Evolutionary conservation across 2,329 filamentous ascomycete genomes (phyloP).

Genomic region (Tolypocladium tropicale): DNA sequence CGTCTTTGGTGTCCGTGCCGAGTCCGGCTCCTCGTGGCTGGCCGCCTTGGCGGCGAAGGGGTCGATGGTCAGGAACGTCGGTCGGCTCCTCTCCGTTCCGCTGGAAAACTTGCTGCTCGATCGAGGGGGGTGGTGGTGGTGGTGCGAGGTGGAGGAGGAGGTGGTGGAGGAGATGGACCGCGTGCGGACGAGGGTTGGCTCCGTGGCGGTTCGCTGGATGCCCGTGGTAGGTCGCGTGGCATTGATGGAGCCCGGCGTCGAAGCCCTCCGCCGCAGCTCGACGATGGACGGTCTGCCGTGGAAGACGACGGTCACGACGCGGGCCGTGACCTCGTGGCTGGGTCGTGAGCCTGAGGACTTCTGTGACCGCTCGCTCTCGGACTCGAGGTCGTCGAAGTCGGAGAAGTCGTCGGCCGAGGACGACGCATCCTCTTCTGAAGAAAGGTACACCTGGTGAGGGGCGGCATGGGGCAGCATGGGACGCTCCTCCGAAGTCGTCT

Average conservation of each 20-base stretch:
- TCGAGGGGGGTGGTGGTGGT: slow-evolving; percentile 26
- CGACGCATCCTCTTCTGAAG: slow-evolving; percentile 55
- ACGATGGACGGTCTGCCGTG: slow-evolving; percentile 50
- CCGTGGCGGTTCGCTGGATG: slow-evolving; percentile 20
- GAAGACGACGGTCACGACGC: slow-evolving; percentile 48
- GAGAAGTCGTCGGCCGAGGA: slow-evolving; percentile 51
- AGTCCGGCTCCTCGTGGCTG: slow-evolving; percentile 17
- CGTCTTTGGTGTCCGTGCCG: slow-evolving; percentile 29
- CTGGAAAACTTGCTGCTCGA: slow-evolving; percentile 32
- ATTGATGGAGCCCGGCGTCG: slow-evolving; percentile 27
- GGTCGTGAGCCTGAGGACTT: slow-evolving; percentile 18
- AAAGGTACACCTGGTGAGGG: slow-evolving; percentile 52
- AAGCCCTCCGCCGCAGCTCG: slow-evolving; percentile 36
- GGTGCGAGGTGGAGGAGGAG: slow-evolving; percentile 19
- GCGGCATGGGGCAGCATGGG: slow-evolving; percentile 26
- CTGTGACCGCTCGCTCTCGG: slow-evolving; percentile 24
- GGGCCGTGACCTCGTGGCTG: slow-evolving; percentile 45
- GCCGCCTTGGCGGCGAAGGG: slow-evolving; percentile 34
- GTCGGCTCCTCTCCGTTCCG: slow-evolving; percentile 26
- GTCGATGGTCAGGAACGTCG: slow-evolving; percentile 43
- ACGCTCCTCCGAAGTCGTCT: slow-evolving; percentile 18
- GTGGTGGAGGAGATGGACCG: slow-evolving; percentile 22
- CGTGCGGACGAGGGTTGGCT: slow-evolving; percentile 18
- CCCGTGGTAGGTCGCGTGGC: slow-evolving; percentile 11
- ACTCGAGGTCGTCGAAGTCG: slow-evolving; percentile 39